A percentile compares a stretch with the other conserved stretches of the same genome.
phyloP scores from a whole-genome alignment of 495 filamentous ascomycete species.

The Cercophora sp. region DNA sequence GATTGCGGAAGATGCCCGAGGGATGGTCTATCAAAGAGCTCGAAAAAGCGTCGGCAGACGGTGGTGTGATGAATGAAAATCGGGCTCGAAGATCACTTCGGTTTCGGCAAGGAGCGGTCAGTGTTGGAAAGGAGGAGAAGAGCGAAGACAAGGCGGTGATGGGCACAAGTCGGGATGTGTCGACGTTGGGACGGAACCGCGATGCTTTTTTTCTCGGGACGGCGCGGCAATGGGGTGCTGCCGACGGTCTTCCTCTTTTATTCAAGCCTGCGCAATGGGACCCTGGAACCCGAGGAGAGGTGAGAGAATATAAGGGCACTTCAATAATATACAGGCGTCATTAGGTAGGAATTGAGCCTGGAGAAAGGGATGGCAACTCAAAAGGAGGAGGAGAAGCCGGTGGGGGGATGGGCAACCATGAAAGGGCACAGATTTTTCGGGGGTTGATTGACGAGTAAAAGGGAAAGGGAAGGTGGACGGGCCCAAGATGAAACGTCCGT shows the following conservation, averaged over 20 bases:
- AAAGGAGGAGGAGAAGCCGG: constrained; percentile 15
- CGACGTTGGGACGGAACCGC: constrained; percentile 1
- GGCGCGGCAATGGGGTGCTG: too few species aligned
- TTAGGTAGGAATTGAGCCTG: constrained; percentile 28
- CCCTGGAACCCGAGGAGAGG: constrained; percentile 14
- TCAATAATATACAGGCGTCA: constrained; percentile 35
- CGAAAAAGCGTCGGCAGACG: constrained; percentile 14
- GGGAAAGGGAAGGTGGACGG: constrained; percentile 15
- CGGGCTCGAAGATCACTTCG: constrained; percentile 2
- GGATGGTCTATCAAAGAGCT: constrained; percentile 10
- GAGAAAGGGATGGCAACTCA: constrained; percentile 22
- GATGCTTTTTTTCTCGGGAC: too few species aligned
- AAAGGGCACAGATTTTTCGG: constrained; percentile 14
- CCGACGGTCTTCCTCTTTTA: too few species aligned
- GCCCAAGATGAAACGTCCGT: constrained; percentile 26
- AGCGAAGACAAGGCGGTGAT: not conserved
- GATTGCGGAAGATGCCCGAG: constrained; percentile 12
- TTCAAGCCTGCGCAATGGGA: not conserved
- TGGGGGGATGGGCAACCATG: constrained; percentile 17
- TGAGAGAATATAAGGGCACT: constrained; percentile 14
- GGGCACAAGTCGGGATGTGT: constrained; percentile 1
- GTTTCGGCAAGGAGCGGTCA: constrained; percentile 17
- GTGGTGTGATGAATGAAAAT: constrained; percentile 10
- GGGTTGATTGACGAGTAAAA: constrained; percentile 20
- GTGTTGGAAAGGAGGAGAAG: constrained; percentile 10